These are phyloP conservation scores for Xerocomellus chrysenteron DNA, from an alignment of 768 basidiomycete genomes.

Conservation along the genomic window DNA sequence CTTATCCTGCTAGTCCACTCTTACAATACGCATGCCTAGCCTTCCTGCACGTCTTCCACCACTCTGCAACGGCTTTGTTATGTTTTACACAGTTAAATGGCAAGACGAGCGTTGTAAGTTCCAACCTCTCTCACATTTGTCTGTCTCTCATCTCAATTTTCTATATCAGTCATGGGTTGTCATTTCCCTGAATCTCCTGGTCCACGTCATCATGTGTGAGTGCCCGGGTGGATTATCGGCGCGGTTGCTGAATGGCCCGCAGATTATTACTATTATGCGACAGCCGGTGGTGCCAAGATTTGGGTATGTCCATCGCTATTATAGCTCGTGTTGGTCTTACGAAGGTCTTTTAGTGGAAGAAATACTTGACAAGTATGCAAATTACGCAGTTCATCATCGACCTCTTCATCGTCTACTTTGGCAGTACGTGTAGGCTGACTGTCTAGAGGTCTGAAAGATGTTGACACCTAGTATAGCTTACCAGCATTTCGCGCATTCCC, in stretches of 20 bases:
- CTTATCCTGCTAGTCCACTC: neutral
- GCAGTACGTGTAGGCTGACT: conserved; percentile 59
- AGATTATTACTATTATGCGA: conserved; percentile 99
- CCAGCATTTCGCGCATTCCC: conserved; percentile 71
- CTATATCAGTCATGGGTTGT: conserved; percentile 88
- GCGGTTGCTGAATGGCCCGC: neutral
- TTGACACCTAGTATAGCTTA: conserved; percentile 50
- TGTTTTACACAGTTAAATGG: conserved; percentile 96
- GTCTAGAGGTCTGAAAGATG: neutral
- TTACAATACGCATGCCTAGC: conserved; percentile 44
- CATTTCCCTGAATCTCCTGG: conserved; percentile 84
- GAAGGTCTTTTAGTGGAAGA: conserved; percentile 78
- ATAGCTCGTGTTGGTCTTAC: conserved; percentile 1
- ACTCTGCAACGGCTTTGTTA: conserved; percentile 94
- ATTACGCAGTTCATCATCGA: conserved; percentile 96
- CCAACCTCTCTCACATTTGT: neutral
- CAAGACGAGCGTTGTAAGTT: conserved; percentile 85
- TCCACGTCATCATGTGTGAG: conserved; percentile 98
- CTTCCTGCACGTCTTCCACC: conserved; percentile 98
- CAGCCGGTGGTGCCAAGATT: conserved; percentile 93
- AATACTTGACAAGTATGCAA: conserved; percentile 95
- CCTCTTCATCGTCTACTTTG: conserved; percentile 88
- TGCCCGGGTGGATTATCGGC: conserved; percentile 10
- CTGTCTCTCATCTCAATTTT: neutral
- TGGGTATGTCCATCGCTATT: conserved; percentile 62